Conservation (phyloP, 768 basidiomycete genomes). For the Termitomyces sp. region DNA sequence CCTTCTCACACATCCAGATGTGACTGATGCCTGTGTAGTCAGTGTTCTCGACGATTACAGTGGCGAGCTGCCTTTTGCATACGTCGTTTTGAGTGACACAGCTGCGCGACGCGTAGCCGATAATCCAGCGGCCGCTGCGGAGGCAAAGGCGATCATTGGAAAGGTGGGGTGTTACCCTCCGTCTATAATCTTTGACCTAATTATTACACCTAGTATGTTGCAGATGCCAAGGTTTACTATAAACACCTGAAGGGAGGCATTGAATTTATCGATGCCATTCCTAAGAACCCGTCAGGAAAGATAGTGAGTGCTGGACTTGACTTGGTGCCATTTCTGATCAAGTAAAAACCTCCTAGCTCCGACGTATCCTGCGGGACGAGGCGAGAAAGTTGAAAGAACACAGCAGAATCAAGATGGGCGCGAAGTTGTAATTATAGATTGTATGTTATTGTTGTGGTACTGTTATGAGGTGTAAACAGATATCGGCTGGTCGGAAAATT, state of each 20-base stretch:
- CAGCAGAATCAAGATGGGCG: neutral
- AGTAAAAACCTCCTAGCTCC: slow-evolving; percentile 24
- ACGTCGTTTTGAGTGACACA: slow-evolving; percentile 46
- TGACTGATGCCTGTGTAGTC: slow-evolving; percentile 60
- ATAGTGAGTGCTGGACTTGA: slow-evolving; percentile 31
- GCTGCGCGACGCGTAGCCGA: slow-evolving; percentile 29
- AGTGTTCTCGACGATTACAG: slow-evolving; percentile 68
- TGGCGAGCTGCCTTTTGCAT: slow-evolving; percentile 72
- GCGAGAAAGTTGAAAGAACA: slow-evolving; percentile 25
- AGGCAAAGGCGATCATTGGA: slow-evolving; percentile 39
- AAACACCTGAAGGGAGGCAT: slow-evolving; percentile 60
- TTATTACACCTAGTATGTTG: slow-evolving; percentile 39
- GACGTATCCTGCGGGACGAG: slow-evolving; percentile 47
- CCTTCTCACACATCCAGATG: slow-evolving; percentile 53
- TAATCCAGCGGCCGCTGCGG: slow-evolving; percentile 25
- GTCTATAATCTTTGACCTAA: neutral
- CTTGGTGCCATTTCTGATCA: neutral
- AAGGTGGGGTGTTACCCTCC: slow-evolving; percentile 39
- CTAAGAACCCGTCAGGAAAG: slow-evolving; percentile 72
- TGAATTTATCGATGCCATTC: slow-evolving; percentile 55
- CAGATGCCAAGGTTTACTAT: slow-evolving; percentile 52
- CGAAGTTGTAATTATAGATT: slow-evolving; percentile 10
- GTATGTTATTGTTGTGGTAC: neutral
- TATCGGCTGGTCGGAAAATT: neutral
- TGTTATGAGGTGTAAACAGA: neutral